A percentile compares a stretch with the other conserved stretches of the same genome.
Evolutionary conservation across 176 grass and related monocot species (phyloP).

Genomic region (Triticum monococcum): DNA sequence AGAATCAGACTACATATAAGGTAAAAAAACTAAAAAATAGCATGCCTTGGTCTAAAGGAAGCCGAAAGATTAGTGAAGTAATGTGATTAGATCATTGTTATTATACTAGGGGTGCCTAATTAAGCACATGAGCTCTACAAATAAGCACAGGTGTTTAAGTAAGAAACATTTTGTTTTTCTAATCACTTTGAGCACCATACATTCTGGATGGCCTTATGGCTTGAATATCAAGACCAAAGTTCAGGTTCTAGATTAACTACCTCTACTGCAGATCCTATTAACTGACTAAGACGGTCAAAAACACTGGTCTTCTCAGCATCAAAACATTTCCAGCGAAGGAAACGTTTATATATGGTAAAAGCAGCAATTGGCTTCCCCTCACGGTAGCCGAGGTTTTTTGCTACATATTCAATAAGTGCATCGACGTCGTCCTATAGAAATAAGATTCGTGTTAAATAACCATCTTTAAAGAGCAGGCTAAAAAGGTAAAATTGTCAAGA

Average conservation of each 20-base stretch:
- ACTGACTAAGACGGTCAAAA: constrained; percentile 93
- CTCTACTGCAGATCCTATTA: constrained; percentile 92
- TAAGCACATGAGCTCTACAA: too few species aligned
- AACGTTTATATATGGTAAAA: constrained; percentile 90
- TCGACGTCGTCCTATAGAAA: constrained; percentile 87
- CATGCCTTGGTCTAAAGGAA: too few species aligned
- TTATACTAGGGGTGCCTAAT: too few species aligned
- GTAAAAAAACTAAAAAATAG: too few species aligned
- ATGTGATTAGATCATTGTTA: too few species aligned
- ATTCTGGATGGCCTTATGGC: not conserved
- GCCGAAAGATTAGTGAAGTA: too few species aligned
- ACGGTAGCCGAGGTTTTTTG: constrained; percentile 77
- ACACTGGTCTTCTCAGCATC: constrained; percentile 91
- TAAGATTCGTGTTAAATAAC: constrained; percentile 30
- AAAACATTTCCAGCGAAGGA: constrained; percentile 97
- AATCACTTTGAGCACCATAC: too few species aligned
- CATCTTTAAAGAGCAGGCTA: constrained; percentile 29
- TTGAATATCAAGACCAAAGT: constrained; percentile 6
- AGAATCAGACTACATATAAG: too few species aligned
- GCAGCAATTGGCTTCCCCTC: constrained; percentile 88
- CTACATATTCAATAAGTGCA: constrained; percentile 69
- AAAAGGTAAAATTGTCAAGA: constrained; percentile 16
- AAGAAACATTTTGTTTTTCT: too few species aligned
- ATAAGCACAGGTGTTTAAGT: too few species aligned
- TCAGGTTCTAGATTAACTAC: constrained; percentile 49